Evolutionary conservation across 768 basidiomycete genomes (phyloP).

Genomic region (Pleurotus giganteus): DNA sequence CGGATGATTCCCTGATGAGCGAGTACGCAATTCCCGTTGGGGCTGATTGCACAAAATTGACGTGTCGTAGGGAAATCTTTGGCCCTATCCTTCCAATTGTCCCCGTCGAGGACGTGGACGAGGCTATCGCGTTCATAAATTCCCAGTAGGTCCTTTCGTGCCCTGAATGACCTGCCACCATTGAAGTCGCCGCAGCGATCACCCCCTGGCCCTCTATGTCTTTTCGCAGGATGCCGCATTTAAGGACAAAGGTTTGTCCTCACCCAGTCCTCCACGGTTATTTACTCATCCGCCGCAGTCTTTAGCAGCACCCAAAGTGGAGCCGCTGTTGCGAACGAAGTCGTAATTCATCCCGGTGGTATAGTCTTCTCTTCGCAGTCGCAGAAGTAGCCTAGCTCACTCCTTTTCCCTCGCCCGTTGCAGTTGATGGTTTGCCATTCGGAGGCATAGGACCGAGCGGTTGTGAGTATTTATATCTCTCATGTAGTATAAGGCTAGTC

Average conservation of each 20-base stretch:
- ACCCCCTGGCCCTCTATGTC: slow-evolving; percentile 76
- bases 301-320: slow-evolving; percentile 73
- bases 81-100: slow-evolving; percentile 80
- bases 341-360: slow-evolving; percentile 60
- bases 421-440: slow-evolving; percentile 66
- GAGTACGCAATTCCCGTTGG: slow-evolving; percentile 45
- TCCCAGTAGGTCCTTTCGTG: slow-evolving; percentile 36
- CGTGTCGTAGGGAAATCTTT: slow-evolving; percentile 65
- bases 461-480: slow-evolving; percentile 41
- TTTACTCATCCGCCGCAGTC: slow-evolving; percentile 36
- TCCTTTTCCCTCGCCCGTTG: neutral
- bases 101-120: slow-evolving; percentile 66
- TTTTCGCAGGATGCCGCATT: slow-evolving; percentile 61
- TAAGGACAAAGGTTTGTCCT: slow-evolving; percentile 57
- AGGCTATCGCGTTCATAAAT: slow-evolving; percentile 70
- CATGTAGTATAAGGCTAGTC: neutral
- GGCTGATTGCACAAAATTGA: neutral
- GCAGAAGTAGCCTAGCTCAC: neutral
- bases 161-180: neutral
- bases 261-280: neutral
- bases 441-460: slow-evolving; percentile 75
- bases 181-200: slow-evolving; percentile 42
- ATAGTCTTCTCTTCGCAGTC: slow-evolving; percentile 16
- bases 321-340: slow-evolving; percentile 67
- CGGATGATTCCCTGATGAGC: slow-evolving; percentile 71